Evolutionary conservation across 2,329 filamentous ascomycete genomes (phyloP), one percentile per base, ranked within the genome.

Genomic region (Lasiodiplodia gonubiensis): DNA sequence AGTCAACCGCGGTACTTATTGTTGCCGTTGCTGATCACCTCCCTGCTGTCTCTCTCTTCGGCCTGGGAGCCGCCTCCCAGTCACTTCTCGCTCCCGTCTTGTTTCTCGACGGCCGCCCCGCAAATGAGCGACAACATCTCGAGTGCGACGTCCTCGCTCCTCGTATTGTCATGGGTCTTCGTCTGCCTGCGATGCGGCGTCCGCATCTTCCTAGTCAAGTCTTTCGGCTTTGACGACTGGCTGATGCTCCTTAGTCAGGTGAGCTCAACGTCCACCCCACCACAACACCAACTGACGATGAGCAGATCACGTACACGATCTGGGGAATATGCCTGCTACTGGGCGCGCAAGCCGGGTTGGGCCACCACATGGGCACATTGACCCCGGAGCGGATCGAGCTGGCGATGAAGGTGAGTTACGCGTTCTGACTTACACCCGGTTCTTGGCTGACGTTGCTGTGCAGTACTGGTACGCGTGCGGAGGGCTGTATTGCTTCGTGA

Each of bases 381-480:
- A 68, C 16, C 72, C 76, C 25, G 42, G 71, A 4, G 70, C 78
- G 64, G 72, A 74, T 10, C 70, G 69, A 49, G 75, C 66, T 35
- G 75, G 77, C 37, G 68, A 78, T 4, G 59, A 74, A 63, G 52
- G 77, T 78, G 63, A 49, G 8, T 5, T 11, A 54, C 51, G 12
- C 8, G 42, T 8, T 30, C 21, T 0, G 25, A 16, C 0, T 30
- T 27, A 25, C 12, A 12, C 16, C 54, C 11, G 10, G 51, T 8
- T n/a, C 39, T 51, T 21, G 64, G 42, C 75, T 33, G 73, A 70
- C 30, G 30, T 12, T 12, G 30, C n/a, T 30, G 25, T 11, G 42
- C 55, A 81, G 80, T 80, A 75, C 69, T 87, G 84, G 84, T 87
- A 83, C 76, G 79, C 87, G 16, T 84, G 83, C 69, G 85, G 87